Percentiles rank a stretch among this genome's conserved stretches.
Evolutionary conservation across 352 stramenopile genomes (phyloP).

Genomic region (Phytophthora multivora): DNA sequence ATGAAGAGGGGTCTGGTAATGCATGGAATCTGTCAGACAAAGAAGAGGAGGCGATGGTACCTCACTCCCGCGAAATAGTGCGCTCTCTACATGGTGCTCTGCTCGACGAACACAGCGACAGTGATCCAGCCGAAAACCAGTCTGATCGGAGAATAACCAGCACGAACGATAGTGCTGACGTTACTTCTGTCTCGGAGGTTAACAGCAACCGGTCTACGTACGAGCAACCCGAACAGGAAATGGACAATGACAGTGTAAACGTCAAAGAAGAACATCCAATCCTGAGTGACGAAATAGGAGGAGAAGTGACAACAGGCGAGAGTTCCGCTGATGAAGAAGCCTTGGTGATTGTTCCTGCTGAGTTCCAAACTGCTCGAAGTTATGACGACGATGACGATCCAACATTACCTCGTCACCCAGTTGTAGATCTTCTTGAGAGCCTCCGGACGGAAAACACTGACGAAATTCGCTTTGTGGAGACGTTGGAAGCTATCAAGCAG

Average conservation of each 20-base stretch:
- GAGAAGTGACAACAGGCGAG: conserved; percentile 18
- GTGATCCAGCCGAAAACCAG: neutral
- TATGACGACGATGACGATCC: conserved; percentile 36
- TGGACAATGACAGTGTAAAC: conserved; percentile 29
- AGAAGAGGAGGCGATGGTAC: conserved; percentile 13
- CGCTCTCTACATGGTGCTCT: conserved; percentile 19
- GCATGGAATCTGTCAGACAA: conserved; percentile 5
- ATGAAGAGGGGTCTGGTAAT: conserved; percentile 16
- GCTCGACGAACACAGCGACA: conserved; percentile 7
- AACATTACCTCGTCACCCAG: conserved; percentile 12
- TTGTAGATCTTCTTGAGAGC: conserved; percentile 36
- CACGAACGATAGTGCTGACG: conserved; percentile 23
- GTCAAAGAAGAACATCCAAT: conserved; percentile 18
- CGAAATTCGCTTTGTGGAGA: conserved; percentile 34
- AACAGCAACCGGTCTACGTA: conserved; percentile 25
- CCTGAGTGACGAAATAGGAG: conserved; percentile 23
- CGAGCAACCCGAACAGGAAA: conserved; percentile 53
- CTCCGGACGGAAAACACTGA: conserved; percentile 31
- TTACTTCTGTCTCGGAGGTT: conserved; percentile 11
- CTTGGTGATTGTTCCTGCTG: conserved; percentile 33
- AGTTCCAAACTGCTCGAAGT: conserved; percentile 44
- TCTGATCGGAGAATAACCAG: conserved; percentile 9
- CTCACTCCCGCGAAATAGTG: conserved; percentile 28
- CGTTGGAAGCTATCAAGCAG: conserved; percentile 39
- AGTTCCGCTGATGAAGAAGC: conserved; percentile 31